Conservation (phyloP, 768 basidiomycete species). For the Auricularia heimuer region DNA sequence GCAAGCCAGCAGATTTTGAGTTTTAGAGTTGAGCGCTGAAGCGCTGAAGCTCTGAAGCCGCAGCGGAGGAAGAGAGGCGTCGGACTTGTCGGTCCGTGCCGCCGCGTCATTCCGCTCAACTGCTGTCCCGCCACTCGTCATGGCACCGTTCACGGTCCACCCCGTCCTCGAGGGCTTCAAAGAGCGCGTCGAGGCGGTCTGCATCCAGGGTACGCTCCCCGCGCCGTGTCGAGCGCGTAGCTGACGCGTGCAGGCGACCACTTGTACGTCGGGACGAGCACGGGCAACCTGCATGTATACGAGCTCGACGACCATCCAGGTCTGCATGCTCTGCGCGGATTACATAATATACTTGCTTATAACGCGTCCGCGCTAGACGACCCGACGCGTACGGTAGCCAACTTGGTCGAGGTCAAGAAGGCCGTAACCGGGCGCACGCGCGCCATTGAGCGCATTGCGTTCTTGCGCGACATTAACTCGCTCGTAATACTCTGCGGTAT, state of each 20-base stretch:
- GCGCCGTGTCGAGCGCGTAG: constrained; percentile 5
- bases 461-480: constrained; percentile 77
- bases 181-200: constrained; percentile 26
- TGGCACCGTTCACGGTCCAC: constrained; percentile 25
- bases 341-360: constrained; percentile 4
- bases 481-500: constrained; percentile 77
- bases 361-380: constrained; percentile 15
- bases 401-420: constrained; percentile 55
- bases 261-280: constrained; percentile 53
- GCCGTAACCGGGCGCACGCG: constrained; percentile 38
- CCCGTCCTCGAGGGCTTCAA: constrained; percentile 24
- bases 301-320: constrained; percentile 30
- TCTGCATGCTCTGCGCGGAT: constrained; percentile 13
- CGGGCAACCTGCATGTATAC: constrained; percentile 47
- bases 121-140: constrained; percentile 3
- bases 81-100: background rate
- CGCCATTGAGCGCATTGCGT: constrained; percentile 82
- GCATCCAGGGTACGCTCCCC: constrained; percentile 18
- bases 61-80: too few relatives aligned
- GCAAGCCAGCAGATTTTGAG: too few relatives aligned
- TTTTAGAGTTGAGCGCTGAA: too few relatives aligned
- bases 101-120: background rate
- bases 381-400: constrained; percentile 18
- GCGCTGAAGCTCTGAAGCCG: too few relatives aligned
- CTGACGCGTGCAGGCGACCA: constrained; percentile 33